Evolutionary conservation across 352 stramenopile species (phyloP), one percentile per base, ranked within the genome.

Genomic region (Pythium insidiosum): DNA sequence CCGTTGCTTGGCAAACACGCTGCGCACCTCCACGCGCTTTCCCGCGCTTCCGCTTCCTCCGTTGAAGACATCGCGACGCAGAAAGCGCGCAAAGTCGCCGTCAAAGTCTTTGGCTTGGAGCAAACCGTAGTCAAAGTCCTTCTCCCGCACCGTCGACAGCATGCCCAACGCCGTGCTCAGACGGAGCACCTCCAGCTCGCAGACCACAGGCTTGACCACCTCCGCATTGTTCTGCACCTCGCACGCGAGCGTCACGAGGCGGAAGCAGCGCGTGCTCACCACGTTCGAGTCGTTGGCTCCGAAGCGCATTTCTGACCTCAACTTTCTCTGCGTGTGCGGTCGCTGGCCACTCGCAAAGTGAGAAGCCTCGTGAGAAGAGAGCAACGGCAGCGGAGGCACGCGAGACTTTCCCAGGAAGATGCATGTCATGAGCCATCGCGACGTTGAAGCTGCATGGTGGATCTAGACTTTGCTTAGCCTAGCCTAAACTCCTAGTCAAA

Each of bases 211-310:
- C 37, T 92, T 88, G 19, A 86, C 44, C 5, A 88, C 63, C 41
- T 80, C 71, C 5, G 73, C 67, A 39, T 80, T 74, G 35, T 87
- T 83, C 26, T 92, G 76, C 4, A 67, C 55, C 24, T 84, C 69
- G 0, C 51, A n/a, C 3, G 69, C 44, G 25, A 88, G 58, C 19
- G 55, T 63, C 50, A 91, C 11, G 20, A 88, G 30, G 5, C 73
- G 69, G 47, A 84, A 88, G 46, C n/a, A n/a, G n/a, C n/a, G n/a
- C n/a, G n/a, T n/a, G n/a, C n/a, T n/a, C n/a, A n/a, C n/a, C n/a
- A n/a, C n/a, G n/a, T n/a, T n/a, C n/a, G n/a, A n/a, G n/a, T n/a
- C n/a, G n/a, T n/a, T n/a, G n/a, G n/a, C n/a, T n/a, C n/a, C n/a
- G n/a, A n/a, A n/a, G n/a, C n/a, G n/a, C n/a, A n/a, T n/a, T n/a